A percentile compares a stretch with the other conserved stretches of the same genome.
These are phyloP conservation scores for Hondaea fermentalgiana DNA, from an alignment of 108 stramenopile species.

Conservation along the genomic window DNA sequence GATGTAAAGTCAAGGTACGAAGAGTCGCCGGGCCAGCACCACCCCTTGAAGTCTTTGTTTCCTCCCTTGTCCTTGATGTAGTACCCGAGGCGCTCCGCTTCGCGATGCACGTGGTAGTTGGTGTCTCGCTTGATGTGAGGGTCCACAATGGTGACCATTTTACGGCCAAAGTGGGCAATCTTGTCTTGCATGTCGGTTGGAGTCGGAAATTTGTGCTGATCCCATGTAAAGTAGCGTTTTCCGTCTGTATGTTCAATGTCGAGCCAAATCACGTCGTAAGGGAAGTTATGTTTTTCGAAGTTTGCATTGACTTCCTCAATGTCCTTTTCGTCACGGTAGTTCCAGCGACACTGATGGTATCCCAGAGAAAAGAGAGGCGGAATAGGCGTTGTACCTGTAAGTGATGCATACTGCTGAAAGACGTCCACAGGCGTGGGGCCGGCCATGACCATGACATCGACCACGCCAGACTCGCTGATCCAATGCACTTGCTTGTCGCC, in stretches of 20 bases:
- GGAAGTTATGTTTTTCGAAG: constrained; percentile 91
- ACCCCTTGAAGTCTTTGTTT: constrained; percentile 89
- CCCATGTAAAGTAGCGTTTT: constrained; percentile 99
- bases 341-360: constrained; percentile 99
- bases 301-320: constrained; percentile 77
- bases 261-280: constrained; percentile 98
- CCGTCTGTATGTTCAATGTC: constrained; percentile 99
- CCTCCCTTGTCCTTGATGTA: constrained; percentile 88
- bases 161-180: constrained; percentile 72
- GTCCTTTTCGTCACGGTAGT: constrained; percentile 94
- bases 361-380: constrained; percentile 93
- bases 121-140: constrained; percentile 96
- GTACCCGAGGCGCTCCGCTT: constrained; percentile 75
- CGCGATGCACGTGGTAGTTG: constrained; percentile 82
- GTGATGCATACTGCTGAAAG: constrained; percentile 74
- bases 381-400: constrained; percentile 70
- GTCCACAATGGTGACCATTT: constrained; percentile 98
- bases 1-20: constrained; percentile 98
- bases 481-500: constrained; percentile 36
- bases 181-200: constrained; percentile 83
- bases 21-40: constrained; percentile 98
- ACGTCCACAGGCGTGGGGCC: constrained; percentile 31
- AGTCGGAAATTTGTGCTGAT: constrained; percentile 78
- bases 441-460: constrained; percentile 45
- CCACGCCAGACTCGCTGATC: constrained; percentile 65